Evolutionary conservation across 805 yeast species (phyloP).

Genomic region (Crinitomyces ghanaensis): DNA sequence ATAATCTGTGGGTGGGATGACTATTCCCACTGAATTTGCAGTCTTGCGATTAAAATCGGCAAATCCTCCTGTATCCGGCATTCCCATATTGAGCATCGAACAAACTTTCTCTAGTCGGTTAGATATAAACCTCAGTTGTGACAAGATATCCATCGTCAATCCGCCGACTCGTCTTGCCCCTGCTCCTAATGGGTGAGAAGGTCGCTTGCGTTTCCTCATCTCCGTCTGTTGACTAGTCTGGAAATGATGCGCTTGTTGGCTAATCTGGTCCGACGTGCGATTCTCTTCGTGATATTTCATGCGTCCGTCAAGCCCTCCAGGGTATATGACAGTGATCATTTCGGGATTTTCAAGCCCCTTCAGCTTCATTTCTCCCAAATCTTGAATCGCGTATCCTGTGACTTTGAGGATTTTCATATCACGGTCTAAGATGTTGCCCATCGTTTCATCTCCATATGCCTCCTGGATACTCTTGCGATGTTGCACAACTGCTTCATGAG

Average conservation of each 20-base stretch:
- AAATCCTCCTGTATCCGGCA: conserved; percentile 7
- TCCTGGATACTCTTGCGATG: conserved; percentile 25
- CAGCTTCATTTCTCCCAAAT: conserved; percentile 75
- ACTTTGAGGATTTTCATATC: conserved; percentile 52
- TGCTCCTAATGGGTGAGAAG: conserved; percentile 3
- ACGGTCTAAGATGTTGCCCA: conserved; percentile 40
- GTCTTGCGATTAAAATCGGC: conserved; percentile 11
- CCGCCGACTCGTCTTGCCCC: conserved; percentile 10
- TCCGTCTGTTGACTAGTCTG: neutral
- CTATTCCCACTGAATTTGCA: conserved; percentile 7
- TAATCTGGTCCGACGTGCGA: conserved; percentile 11
- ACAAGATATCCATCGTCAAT: conserved; percentile 12
- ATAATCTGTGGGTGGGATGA: conserved; percentile 17
- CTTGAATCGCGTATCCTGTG: conserved; percentile 56
- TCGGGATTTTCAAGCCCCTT: conserved; percentile 95
- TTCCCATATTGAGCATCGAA: conserved; percentile 12
- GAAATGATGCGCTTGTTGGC: conserved; percentile 6
- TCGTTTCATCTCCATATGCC: conserved; percentile 32
- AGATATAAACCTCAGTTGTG: conserved; percentile 12
- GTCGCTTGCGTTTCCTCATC: neutral
- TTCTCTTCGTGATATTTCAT: conserved; percentile 9
- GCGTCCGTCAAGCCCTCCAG: conserved; percentile 28
- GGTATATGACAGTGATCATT: conserved; percentile 66
- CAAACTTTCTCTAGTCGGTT: conserved; percentile 18
- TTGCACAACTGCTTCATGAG: conserved; percentile 24